These are phyloP conservation scores for Colletotrichum tabaci DNA, from an alignment of 2,329 filamentous ascomycete species.

Conservation along the genomic window DNA sequence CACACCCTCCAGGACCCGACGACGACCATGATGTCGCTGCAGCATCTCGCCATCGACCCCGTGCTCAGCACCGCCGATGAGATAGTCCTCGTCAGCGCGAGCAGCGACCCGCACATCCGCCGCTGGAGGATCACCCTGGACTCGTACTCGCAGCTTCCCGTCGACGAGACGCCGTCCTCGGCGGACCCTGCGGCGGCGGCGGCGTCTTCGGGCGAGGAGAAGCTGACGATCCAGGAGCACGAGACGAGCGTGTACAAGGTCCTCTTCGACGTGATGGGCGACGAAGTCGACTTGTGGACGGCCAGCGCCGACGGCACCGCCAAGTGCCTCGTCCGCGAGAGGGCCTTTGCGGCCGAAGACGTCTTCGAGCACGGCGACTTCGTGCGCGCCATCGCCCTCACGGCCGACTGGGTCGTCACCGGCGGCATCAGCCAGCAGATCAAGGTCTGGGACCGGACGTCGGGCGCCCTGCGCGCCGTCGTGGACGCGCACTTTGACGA, in stretches of 20 bases:
- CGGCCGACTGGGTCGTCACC: conserved; percentile 85
- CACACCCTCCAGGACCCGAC: conserved; percentile 83
- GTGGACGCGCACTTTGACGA: conserved; percentile 93
- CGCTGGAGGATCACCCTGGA: conserved; percentile 77
- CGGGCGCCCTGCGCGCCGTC: conserved; percentile 80
- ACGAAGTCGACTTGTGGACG: conserved; percentile 87
- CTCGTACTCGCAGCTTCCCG: conserved; percentile 68
- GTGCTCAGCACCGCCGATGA: conserved; percentile 64
- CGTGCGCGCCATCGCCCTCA: conserved; percentile 84
- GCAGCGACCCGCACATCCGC: conserved; percentile 84
- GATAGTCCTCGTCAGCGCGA: conserved; percentile 81
- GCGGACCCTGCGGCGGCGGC: conserved; percentile 42
- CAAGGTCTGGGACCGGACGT: conserved; percentile 86
- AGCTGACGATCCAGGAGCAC: conserved; percentile 79
- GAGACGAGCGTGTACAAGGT: conserved; percentile 92
- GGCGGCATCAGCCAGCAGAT: conserved; percentile 93
- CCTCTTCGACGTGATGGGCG: conserved; percentile 74
- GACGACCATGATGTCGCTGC: conserved; percentile 81
- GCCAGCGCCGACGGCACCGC: conserved; percentile 91
- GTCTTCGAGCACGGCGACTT: conserved; percentile 88
- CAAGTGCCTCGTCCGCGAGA: conserved; percentile 81
- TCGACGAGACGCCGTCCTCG: conserved; percentile 50
- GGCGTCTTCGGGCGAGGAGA: conserved; percentile 46
- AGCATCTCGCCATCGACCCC: conserved; percentile 84
- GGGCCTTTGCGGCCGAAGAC: conserved; percentile 80